Base-by-base conservation (phyloP, 2,329 filamentous ascomycete genomes). In the Cyclaneusma minus region DNA sequence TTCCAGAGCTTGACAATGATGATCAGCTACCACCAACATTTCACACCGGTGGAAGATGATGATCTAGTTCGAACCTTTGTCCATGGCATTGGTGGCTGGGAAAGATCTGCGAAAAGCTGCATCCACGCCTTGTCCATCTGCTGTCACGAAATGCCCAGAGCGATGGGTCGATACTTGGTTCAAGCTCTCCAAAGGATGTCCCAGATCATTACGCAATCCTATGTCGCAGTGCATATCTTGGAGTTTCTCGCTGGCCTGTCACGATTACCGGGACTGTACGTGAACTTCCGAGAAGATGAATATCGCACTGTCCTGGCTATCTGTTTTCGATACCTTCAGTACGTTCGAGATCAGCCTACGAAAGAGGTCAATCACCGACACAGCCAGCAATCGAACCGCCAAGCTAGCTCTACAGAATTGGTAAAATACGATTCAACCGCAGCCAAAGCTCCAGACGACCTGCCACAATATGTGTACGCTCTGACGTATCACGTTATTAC, bases 301-400 rank as follows among this genome's bases (percentile, higher is more conserved):
- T 94, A 87, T 50, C 80, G 82, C 35, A 84, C 82, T 28, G 81
- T 95, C 1, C 95, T 98, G 47, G 89, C 81, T 7, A 91, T 98
- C 24, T 94, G 84, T 44, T 84, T 93, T 49, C 74, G 84, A 27
- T 95, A 94, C 47, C 60, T 98, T 20, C 82, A 95, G 40, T 87
- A 85, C 33, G 82, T 85, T 1, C 65, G 83, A 35, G 81, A 87
- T 35, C 54, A 59, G 21, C 57, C 52, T 19, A 49, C 51, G 13
- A 57, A 58, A 24, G 48, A 53, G 10, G 32, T 41, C 7, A 31
- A 16, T 10, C 34, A 27, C 19, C 44, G 44, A 14, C 54, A 49
- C 33, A 64, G 55, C 39, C 50, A 40, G 35, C 27, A 37, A 17
- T 40, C 28, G 29, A 33, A 33, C 10, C 40, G 47, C 31, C 37